Evolutionary conservation across 176 grass and related monocot genomes (phyloP).

Genomic region (Avena eriantha): DNA sequence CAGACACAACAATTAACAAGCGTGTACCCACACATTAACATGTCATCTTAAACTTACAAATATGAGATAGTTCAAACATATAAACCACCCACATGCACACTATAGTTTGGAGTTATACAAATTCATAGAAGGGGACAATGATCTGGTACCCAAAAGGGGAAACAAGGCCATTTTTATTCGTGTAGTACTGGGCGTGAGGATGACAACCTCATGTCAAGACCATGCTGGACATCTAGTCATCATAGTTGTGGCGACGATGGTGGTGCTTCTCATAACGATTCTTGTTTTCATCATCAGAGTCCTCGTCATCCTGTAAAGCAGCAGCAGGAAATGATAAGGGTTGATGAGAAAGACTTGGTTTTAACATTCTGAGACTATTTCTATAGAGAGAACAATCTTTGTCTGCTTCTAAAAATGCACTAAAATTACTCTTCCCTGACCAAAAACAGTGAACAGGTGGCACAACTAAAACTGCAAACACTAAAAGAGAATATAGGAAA

Average conservation of each 20-base stretch:
- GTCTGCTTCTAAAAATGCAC: not conserved
- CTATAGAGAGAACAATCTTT: not conserved
- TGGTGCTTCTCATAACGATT: slow-evolving; percentile 52
- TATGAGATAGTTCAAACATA: not conserved
- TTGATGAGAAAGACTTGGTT: not conserved
- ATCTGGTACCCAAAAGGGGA: slow-evolving; percentile 1
- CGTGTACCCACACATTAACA: not conserved
- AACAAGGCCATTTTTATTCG: slow-evolving; percentile 64
- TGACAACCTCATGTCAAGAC: not conserved
- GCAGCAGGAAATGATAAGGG: not conserved
- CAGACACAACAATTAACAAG: not conserved
- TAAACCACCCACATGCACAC: slow-evolving; percentile 1
- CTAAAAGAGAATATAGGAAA: not conserved
- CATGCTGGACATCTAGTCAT: slow-evolving; percentile 43
- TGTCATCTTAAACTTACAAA: slow-evolving; percentile 5
- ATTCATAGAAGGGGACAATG: not conserved
- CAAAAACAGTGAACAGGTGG: not conserved
- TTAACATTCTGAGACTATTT: not conserved
- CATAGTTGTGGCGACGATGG: slow-evolving; percentile 47
- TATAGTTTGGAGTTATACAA: not conserved
- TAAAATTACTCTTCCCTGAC: slow-evolving; percentile 1
- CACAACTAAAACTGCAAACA: not conserved
- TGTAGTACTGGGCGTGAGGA: slow-evolving; percentile 24
- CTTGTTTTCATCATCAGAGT: slow-evolving; percentile 74
- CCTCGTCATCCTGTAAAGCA: slow-evolving; percentile 51